These are phyloP conservation scores for Strobilomyces dryophilus DNA, from an alignment of 768 basidiomycete species.

Conservation along the genomic window DNA sequence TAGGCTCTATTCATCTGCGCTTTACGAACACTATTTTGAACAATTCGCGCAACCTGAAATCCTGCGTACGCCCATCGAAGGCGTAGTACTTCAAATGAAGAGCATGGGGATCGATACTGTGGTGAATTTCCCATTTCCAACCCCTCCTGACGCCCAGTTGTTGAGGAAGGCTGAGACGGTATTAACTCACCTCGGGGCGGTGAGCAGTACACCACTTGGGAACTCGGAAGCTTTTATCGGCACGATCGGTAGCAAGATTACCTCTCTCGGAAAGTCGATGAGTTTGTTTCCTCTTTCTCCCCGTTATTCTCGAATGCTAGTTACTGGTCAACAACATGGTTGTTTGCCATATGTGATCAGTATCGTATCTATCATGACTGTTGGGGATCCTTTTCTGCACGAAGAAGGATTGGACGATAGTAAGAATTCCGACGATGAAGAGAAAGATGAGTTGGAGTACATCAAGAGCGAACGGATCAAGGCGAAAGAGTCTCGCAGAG, in stretches of 20 bases:
- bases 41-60: slow-evolving; percentile 89
- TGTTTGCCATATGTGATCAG: slow-evolving; percentile 90
- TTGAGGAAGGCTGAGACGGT: slow-evolving; percentile 80
- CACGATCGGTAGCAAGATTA: slow-evolving; percentile 61
- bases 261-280: slow-evolving; percentile 90
- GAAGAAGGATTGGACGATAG: slow-evolving; percentile 61
- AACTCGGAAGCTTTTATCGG: slow-evolving; percentile 12
- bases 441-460: slow-evolving; percentile 37
- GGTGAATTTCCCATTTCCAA: slow-evolving; percentile 97
- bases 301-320: slow-evolving; percentile 93
- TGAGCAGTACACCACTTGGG: slow-evolving; percentile 37
- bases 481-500: slow-evolving; percentile 54
- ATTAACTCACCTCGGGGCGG: slow-evolving; percentile 78
- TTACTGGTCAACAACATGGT: slow-evolving; percentile 79
- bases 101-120: slow-evolving; percentile 97
- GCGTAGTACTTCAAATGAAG: slow-evolving; percentile 97
- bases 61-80: slow-evolving; percentile 92
- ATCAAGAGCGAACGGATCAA: slow-evolving; percentile 44
- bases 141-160: slow-evolving; percentile 77
- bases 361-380: slow-evolving; percentile 86
- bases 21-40: slow-evolving; percentile 91
- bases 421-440: slow-evolving; percentile 38
- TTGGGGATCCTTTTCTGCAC: slow-evolving; percentile 93
- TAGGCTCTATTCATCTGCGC: slow-evolving; percentile 90
- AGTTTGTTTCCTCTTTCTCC: slow-evolving; percentile 91